phyloP scores from a whole-genome alignment of 257 asterid species.

The Ehretia macrophylla region DNA sequence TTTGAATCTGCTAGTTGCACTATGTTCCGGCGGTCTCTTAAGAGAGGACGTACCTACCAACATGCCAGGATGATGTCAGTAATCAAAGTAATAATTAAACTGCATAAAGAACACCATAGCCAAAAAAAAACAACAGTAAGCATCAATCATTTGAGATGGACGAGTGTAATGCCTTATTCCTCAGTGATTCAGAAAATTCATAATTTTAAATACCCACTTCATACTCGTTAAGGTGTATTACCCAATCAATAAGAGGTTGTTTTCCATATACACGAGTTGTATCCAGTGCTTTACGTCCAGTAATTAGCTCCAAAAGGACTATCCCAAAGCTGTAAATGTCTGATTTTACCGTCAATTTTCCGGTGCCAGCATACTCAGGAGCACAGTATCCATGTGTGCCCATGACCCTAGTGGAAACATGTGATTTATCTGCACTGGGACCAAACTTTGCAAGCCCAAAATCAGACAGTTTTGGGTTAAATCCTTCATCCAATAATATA shows the following conservation, averaged over 20 bases:
- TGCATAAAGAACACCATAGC: not conserved
- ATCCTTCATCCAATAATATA: conserved; percentile 44
- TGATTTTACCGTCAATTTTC: conserved; percentile 38
- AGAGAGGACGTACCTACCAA: conserved; percentile 35
- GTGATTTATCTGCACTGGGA: conserved; percentile 29
- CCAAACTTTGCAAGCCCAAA: conserved; percentile 59
- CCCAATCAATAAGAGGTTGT: conserved; percentile 33
- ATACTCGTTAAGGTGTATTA: conserved; percentile 4
- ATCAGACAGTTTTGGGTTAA: conserved; percentile 43
- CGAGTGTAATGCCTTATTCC: too few relatives aligned
- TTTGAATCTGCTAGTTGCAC: conserved; percentile 31
- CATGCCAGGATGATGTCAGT: not conserved
- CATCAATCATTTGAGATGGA: not conserved
- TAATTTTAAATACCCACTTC: too few relatives aligned
- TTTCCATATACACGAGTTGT: conserved; percentile 5
- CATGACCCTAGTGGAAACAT: conserved; percentile 51
- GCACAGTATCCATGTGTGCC: conserved; percentile 51
- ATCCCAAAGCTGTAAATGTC: conserved; percentile 48
- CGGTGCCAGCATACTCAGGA: conserved; percentile 46
- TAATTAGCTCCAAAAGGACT: conserved; percentile 41
- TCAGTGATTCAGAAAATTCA: too few relatives aligned
- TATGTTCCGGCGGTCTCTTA: conserved; percentile 23
- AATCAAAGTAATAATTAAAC: not conserved
- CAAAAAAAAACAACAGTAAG: not conserved
- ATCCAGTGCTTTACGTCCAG: conserved; percentile 39